Percentiles rank a stretch among this genome's conserved stretches.
These are phyloP conservation scores for Bjerkandera adusta DNA, from an alignment of 1,284 basidiomycete genomes.

Conservation along the genomic window DNA sequence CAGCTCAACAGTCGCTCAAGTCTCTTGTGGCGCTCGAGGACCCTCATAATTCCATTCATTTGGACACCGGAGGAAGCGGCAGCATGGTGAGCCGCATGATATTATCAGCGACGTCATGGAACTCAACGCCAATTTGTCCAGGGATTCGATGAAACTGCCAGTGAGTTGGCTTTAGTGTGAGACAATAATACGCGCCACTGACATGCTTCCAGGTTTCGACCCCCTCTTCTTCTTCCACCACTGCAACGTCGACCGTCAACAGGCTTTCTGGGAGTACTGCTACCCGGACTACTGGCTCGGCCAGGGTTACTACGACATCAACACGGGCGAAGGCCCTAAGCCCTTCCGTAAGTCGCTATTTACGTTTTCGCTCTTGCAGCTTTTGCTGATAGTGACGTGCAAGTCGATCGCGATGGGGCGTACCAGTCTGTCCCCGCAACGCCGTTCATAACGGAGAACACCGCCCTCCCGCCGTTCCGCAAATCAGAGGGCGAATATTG, in stretches of 20 bases:
- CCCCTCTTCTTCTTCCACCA: background rate
- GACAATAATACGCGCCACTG: background rate
- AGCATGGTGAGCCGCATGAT: conserved; percentile 9
- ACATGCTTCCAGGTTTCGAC: background rate
- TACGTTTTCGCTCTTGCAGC: background rate
- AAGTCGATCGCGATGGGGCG: conserved; percentile 5
- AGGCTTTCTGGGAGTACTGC: no score
- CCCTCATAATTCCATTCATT: conserved; percentile 9
- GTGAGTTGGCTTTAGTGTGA: no score
- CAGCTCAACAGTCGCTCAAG: no score
- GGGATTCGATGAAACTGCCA: conserved; percentile 9
- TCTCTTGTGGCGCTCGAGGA: conserved; percentile 7
- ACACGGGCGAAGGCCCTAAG: background rate
- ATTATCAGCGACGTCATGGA: background rate
- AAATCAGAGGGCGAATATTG: conserved; percentile 4
- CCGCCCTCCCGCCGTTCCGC: conserved; percentile 11
- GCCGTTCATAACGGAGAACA: conserved; percentile 1
- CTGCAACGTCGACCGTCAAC: no score
- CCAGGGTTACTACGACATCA: no score
- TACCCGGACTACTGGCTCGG: no score
- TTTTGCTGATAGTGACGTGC: background rate
- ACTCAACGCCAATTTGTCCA: background rate
- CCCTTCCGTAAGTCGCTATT: background rate
- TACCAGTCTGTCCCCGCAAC: conserved; percentile 5
- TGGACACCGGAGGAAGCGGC: conserved; percentile 10